phyloP scores from a whole-genome alignment of 2,329 filamentous ascomycete genomes.

The Pleoardoris graminearum region DNA sequence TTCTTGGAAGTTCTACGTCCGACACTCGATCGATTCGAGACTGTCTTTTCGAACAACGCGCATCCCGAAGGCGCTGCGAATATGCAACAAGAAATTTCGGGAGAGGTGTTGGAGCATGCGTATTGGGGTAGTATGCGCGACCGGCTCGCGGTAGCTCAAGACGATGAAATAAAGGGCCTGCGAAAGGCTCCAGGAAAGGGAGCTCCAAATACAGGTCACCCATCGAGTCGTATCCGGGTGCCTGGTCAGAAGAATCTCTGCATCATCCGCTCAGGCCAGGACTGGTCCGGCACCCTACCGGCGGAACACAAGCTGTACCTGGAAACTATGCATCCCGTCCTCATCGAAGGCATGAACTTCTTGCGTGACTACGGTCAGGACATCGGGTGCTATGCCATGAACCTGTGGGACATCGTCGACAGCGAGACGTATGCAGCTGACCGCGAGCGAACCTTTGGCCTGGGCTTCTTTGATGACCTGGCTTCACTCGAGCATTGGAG shows the following conservation, averaged over 20 bases:
- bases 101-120: slow-evolving; percentile 48
- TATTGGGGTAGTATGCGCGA: slow-evolving; percentile 56
- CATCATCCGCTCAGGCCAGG: slow-evolving; percentile 53
- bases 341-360: slow-evolving; percentile 51
- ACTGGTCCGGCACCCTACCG: slow-evolving; percentile 49
- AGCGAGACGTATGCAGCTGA: slow-evolving; percentile 12
- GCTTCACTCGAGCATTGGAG: slow-evolving; percentile 48
- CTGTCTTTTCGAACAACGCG: slow-evolving; percentile 46
- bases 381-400: slow-evolving; percentile 51
- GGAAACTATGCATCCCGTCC: slow-evolving; percentile 51
- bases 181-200: slow-evolving; percentile 15
- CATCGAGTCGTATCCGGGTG: slow-evolving; percentile 34
- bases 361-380: slow-evolving; percentile 49
- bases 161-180: slow-evolving; percentile 40
- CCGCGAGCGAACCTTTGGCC: slow-evolving; percentile 46
- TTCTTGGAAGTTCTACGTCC: slow-evolving; percentile 51
- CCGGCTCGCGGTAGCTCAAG: slow-evolving; percentile 47
- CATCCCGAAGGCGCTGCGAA: slow-evolving; percentile 48
- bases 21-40: slow-evolving; percentile 50
- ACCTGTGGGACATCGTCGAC: slow-evolving; percentile 51
- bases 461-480: slow-evolving; percentile 51
- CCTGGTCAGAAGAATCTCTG: slow-evolving; percentile 47
- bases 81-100: slow-evolving; percentile 46
- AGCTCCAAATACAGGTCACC: not conserved
- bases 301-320: slow-evolving; percentile 51